Evolutionary conservation across 2,329 filamentous ascomycete species (phyloP), one percentile per base, ranked within the genome.

Genomic region (Cadophora malorum): DNA sequence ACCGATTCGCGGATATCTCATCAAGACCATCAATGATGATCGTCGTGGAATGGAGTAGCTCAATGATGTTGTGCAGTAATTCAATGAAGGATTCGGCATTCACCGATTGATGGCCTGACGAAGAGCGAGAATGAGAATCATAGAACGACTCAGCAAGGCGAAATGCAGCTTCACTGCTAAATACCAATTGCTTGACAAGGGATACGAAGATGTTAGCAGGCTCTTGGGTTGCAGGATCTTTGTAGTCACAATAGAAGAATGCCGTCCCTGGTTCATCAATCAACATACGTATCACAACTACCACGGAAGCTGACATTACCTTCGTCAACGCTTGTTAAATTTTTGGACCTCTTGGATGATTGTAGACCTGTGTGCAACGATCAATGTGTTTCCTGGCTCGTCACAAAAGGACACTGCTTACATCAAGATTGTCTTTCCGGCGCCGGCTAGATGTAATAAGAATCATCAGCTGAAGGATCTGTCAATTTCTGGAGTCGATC

Each of bases 241-340:
- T 52, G 49, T 52, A 52, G 49, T 52, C 49, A 14, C 49, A 52
- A 9, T 23, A 52, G 49, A 52, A 52, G 21, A 52, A 52, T 25
- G 49, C 49, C 19, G 12, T 14, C 23, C 49, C 49, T 52, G n/a
- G 21, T 14, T 23, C 25, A 10, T 38, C 14, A 14, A 9, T 38
- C 14, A 38, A 14, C 8, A 14, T 38, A 38, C 35, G 14, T 38
- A 38, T 14, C 35, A 38, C 5, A 5, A 28, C 28, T 28, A 5
- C 28, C 28, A 28, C 28, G 28, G 28, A 28, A 28, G 28, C 28
- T 28, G 28, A 9, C 9, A 4, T 38, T 12, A 23, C 21, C 49
- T 52, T 25, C 49, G 6, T 23, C 21, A 10, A 23, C 25, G 49
- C 12, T 14, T 52, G n/a, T 25, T 25, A n/a, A 25, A 16, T 1